These are phyloP conservation scores for Sugiyamaella pinicola DNA, from an alignment of 1,139 yeast genomes.

Conservation along the genomic window DNA sequence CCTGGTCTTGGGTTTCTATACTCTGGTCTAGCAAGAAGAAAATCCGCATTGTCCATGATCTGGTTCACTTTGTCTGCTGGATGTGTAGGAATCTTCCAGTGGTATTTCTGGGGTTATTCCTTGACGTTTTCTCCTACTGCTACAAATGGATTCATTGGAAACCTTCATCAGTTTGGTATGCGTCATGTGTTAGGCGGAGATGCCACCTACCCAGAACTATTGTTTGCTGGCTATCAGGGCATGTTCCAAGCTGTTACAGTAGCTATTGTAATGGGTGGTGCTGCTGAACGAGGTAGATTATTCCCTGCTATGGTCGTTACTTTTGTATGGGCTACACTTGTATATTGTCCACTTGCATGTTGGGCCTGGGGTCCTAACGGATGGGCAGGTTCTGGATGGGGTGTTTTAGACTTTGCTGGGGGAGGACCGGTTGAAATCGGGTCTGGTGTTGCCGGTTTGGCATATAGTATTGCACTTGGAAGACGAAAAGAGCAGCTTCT, in stretches of 20 bases:
- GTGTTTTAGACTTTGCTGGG: constrained; percentile 94
- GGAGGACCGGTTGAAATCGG: constrained; percentile 97
- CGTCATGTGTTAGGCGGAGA: constrained; percentile 63
- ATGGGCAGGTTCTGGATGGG: constrained; percentile 85
- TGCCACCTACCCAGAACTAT: constrained; percentile 71
- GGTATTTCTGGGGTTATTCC: constrained; percentile 99
- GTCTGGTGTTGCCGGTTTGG: constrained; percentile 89
- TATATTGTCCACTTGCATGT: constrained; percentile 88
- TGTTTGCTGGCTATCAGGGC: constrained; percentile 85
- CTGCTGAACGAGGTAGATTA: constrained; percentile 90
- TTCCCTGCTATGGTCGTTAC: constrained; percentile 81
- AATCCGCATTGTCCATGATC: constrained; percentile 85
- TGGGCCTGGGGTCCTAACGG: constrained; percentile 96
- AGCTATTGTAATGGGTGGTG: constrained; percentile 92
- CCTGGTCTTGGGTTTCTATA: constrained; percentile 94
- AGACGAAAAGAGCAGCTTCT: constrained; percentile 79
- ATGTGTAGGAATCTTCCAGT: constrained; percentile 79
- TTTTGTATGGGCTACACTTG: constrained; percentile 87
- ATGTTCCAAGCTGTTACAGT: constrained; percentile 89
- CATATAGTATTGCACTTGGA: constrained; percentile 79
- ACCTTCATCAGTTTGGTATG: constrained; percentile 79
- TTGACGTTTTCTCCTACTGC: constrained; percentile 80
- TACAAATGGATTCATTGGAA: constrained; percentile 81
- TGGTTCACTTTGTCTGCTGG: constrained; percentile 80
- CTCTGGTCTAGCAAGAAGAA: constrained; percentile 90